These are phyloP conservation scores for Neckera pumila DNA, from an alignment of 225 moss, liverwort and hornwort genomes.

Conservation along the genomic window DNA sequence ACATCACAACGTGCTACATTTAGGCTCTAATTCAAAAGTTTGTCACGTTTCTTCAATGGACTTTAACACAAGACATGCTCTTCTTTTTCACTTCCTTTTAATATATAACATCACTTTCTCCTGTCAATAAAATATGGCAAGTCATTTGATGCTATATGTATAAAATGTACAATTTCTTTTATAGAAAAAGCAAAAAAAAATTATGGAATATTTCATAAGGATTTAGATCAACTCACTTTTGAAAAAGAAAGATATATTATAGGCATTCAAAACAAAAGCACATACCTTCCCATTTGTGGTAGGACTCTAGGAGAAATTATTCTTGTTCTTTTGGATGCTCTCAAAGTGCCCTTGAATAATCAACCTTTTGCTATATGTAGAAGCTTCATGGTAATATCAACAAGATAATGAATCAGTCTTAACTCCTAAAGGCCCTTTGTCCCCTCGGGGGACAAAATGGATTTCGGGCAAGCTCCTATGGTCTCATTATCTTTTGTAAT, in stretches of 20 bases:
- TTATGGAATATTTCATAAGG: background rate
- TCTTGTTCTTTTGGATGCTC: background rate
- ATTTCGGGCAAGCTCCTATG: too few relatives aligned
- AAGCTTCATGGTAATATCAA: too few relatives aligned
- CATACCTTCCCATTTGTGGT: accelerated
- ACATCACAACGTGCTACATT: background rate
- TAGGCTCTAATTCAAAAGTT: background rate
- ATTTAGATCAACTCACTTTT: background rate
- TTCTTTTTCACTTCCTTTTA: background rate
- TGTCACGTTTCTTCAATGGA: background rate
- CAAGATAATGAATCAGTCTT: too few relatives aligned
- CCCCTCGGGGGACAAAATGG: too few relatives aligned
- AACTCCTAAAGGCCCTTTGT: too few relatives aligned
- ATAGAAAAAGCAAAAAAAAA: background rate
- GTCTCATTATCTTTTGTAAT: too few relatives aligned
- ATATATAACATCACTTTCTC: background rate
- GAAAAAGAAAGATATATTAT: background rate
- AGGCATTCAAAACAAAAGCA: background rate
- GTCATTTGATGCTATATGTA: background rate
- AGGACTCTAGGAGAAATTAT: accelerated
- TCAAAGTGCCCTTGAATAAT: too few relatives aligned
- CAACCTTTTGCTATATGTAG: too few relatives aligned
- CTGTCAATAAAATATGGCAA: background rate
- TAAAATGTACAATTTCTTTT: background rate
- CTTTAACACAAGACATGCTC: too few relatives aligned